Evolutionary conservation across 2,329 filamentous ascomycete species (phyloP), one percentile per base, ranked within the genome.

Genomic region (Penicillium rolfsii): DNA sequence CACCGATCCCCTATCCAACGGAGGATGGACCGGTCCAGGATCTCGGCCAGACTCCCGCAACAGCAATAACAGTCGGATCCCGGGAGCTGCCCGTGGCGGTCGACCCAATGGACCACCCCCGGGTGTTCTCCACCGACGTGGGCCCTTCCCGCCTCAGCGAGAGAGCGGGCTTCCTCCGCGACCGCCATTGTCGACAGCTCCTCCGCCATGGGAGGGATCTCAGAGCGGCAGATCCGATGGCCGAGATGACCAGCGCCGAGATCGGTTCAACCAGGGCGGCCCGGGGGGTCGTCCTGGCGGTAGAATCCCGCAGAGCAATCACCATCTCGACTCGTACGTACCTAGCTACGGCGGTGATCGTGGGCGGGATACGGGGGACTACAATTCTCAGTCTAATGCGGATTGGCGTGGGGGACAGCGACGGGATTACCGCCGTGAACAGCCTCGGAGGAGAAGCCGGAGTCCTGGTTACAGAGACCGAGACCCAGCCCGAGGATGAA

Each of bases 1-100:
- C 1, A 93, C 97, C 3, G 94, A 94, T 14, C 87, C 92, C 70
- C 86, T 84, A 11, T 81, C 84, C 9, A 85, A 86, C 61, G 81
- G 82, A 35, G 84, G 87, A 64, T 87, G 82, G 78, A 67, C 74
- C 55, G 70, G 74, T 49, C 72, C 76, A 38, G 71, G 73, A 52
- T 62, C 70, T 62, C 72, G 73, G 49, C 41, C 67, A 19, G 73
- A 75, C 58, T 70, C 70, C 36, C 74, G 72, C 58, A 74, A 67
- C 54, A 54, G 52, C 52, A 43, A 54, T 43, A 40, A 54, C 26
- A 73, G 70, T 57, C 71, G 78, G 35, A 72, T 78, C 45, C 76
- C 76, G 33, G 73, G 71, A 52, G 72, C 70, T 49, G 68, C 70
- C 19, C 72, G 77, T 50, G 66, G 70, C 30, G 68, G 68, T 48